Evolutionary conservation across 108 stramenopile species (phyloP), one percentile per base, ranked within the genome.

Genomic region (Conticribra weissflogii): DNA sequence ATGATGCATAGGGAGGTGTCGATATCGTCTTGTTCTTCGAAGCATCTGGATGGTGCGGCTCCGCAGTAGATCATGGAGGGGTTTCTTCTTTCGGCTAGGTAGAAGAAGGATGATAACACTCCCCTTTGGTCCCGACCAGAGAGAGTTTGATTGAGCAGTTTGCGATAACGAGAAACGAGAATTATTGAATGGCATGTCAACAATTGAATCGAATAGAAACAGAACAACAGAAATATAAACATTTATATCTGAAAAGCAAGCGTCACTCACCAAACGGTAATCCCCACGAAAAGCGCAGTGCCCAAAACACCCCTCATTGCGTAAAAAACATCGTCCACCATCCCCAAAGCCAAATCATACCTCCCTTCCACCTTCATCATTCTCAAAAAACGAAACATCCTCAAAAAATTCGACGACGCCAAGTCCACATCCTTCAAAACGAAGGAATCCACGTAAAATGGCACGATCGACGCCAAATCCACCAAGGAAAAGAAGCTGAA

Each of bases 291-390:
- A 21, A 86, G 55, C 3, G 91, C 94, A 25, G 89, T 88, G 0
- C 84, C 89, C 33, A 88, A 34, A 27, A 88, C 84, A 0, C 77
- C 87, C 78, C 76, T 88, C 51, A 93, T 91, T 4, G 81, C 92
- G 46, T 60, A 60, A 58, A 84, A 80, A 19, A 94, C 93, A 68
- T 93, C 93, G 54, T 93, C 94, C 46, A 95, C 75, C 66, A 83
- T 77, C 1, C 83, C 83, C 75, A 94, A 79, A 18, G 90, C 87
- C 31, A 86, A 71, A 74, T 87, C 85, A 71, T 86, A 93, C 14
- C 94, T 82, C 28, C 93, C 91, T 66, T 93, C 93, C 36, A 90
- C 90, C 29, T 85, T 86, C 89, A 95, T 91, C 93, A 96, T 93
- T 18, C 94, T 72, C 9, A 96, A 75, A 30, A 96, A 66, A 18